Base-by-base conservation (phyloP, 1,284 basidiomycete genomes). In the Prillingera fragicola region DNA sequence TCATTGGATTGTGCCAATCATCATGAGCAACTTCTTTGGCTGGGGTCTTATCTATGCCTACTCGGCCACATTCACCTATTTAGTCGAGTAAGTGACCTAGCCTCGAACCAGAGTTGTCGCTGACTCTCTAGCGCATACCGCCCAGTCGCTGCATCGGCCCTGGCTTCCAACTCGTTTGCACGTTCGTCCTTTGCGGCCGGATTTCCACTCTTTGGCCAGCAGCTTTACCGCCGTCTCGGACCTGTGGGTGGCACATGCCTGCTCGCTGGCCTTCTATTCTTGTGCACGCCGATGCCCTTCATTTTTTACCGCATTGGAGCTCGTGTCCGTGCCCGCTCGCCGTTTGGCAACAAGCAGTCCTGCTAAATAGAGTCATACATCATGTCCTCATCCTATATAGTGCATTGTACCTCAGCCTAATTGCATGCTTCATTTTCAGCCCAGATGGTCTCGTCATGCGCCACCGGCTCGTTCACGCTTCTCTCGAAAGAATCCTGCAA, bases 211-310 rank as follows among this genome's bases (percentile, higher is more conserved):
- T 65, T 68, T 38, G 60, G 57, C 4, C 52, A 45, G 17, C 66
- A 69, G 43, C 62, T 75, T 64, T 75, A 69, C 52, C 25, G 47
- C 4, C 52, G 57, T 14, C 64, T 88, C 5, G 83, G 83, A 1
- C 80, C 83, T 0, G 82, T 84, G 0, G 85, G 86, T 7, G 85
- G 84, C 0, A 83, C 81, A 0, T 82, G 81, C 10, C 72, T 89
- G n/a, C 67, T 89, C 6, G 87, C 81, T 0, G 83, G 85, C 5
- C 62, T 89, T 21, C 77, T 81, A 38, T 76, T 80, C 6, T 48
- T 82, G 15, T 79, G 85, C 77, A 75, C 79, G 0, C 87, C 87
- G 0, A 65, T 87, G 23, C 87, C 86, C 73, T 74, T 74, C 50
- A 35, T 73, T 13, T 73, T 74, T 41, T 63, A 64, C 46, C 52